Evolutionary conservation across 345 rosid species (phyloP), one percentile per base, ranked within the genome.

Genomic region (Lepidium didymum): DNA sequence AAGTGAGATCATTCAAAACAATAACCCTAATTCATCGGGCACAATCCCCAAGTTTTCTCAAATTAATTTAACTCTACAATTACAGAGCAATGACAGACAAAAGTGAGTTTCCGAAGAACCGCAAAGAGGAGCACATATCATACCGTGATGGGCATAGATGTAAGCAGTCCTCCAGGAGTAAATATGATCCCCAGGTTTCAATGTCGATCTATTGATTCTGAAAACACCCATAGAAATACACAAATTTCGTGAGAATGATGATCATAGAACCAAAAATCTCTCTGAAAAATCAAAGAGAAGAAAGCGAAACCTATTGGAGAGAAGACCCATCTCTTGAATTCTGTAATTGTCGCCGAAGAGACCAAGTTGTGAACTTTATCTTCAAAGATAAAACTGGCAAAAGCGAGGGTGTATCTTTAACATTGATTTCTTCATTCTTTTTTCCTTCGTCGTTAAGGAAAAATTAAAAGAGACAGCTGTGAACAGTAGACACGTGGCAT

Each of bases 111-210:
- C 54, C 27, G 10, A 31, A 53, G 16, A 42, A 37, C 1, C 0
- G 19, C 63, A 49, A 19, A 52, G 36, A 61, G n/a, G 38, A 11
- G 6, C 5, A 35, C 0, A 18, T 3, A 6, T 29, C 7, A 6
- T 46, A 93, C 96, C 95, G 73, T 90, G 97, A 78, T 93, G 97
- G 25, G 98, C 95, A 62, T 91, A 91, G 44, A 91, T 69, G 70
- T 91, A 85, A 67, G 99, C 97, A 70, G 89, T 76, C 74, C 95
- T 90, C 97, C 96, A 90, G 3, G 97, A 87, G 64, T 88, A 93
- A 33, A 90, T 81, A 73, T 90, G 94, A 88, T 90, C 95, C 49
- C 97, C 96, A 19, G 96, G 88, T 71, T 86, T 87, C 75, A 93
- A 77, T 76, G 77, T 76, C 40, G 79, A 74, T 79, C 66, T 82